These are phyloP conservation scores for Tubosaeta brunneosetosa DNA, from an alignment of 768 basidiomycete genomes.

Conservation along the genomic window DNA sequence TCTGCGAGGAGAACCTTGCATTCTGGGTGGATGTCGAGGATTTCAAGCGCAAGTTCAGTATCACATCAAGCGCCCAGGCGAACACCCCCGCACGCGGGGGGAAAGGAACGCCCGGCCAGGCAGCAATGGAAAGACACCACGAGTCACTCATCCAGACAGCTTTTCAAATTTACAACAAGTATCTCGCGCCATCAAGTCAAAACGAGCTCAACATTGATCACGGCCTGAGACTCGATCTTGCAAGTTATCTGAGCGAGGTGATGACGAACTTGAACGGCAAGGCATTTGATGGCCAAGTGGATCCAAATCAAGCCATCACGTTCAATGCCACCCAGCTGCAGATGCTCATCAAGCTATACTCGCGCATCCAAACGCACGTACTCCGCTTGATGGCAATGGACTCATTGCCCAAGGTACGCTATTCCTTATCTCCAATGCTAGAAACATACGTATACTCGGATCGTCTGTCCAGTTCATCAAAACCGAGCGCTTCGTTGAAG, in stretches of 20 bases:
- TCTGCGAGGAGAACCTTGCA: slow-evolving; percentile 96
- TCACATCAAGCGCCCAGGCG: slow-evolving; percentile 87
- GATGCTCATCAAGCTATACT: slow-evolving; percentile 88
- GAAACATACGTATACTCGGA: slow-evolving; percentile 7
- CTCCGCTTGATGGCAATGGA: slow-evolving; percentile 98
- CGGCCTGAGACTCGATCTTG: slow-evolving; percentile 88
- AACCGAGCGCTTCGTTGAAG: slow-evolving; percentile 73
- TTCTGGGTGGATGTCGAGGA: slow-evolving; percentile 98
- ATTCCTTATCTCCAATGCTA: neutral
- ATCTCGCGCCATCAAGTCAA: slow-evolving; percentile 91
- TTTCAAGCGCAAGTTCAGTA: slow-evolving; percentile 93
- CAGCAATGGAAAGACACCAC: slow-evolving; percentile 96
- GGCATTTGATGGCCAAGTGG: slow-evolving; percentile 72
- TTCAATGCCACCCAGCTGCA: slow-evolving; percentile 96
- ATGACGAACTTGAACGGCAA: slow-evolving; percentile 75
- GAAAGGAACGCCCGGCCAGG: slow-evolving; percentile 64
- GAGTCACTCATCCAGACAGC: slow-evolving; percentile 92
- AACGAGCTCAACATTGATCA: slow-evolving; percentile 99
- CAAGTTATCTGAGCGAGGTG: slow-evolving; percentile 88
- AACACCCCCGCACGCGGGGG: slow-evolving; percentile 39
- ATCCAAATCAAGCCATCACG: slow-evolving; percentile 71
- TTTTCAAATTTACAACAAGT: slow-evolving; percentile 90
- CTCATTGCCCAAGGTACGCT: slow-evolving; percentile 88
- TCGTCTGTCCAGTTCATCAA: slow-evolving; percentile 78
- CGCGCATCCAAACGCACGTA: slow-evolving; percentile 94